Evolutionary conservation across 768 basidiomycete genomes (phyloP), one percentile per base, ranked within the genome.

Genomic region (Hericium rajendrae): DNA sequence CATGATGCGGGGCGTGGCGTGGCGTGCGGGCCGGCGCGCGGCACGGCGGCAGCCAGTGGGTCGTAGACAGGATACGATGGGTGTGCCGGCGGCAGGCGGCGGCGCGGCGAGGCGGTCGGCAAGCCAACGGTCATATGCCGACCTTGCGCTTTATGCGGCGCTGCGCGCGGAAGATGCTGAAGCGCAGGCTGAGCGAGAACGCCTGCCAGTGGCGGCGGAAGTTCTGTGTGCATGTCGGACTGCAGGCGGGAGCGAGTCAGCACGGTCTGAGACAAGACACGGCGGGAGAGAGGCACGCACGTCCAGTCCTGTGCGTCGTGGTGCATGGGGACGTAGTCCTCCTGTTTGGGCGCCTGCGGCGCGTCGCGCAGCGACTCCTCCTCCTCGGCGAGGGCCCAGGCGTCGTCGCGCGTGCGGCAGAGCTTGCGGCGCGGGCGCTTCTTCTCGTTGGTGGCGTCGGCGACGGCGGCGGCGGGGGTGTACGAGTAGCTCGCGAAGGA

Each of bases 201-300:
- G 83, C 81, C 62, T 83, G 81, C 84, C 85, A 85, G 57, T 83
- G 79, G 9, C 79, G 72, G 56, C 73, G 72, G 46, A 86, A 68
- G 50, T 69, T 71, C 65, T 83, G 73, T 9, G 72, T 69, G 69
- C 84, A 85, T 38, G 81, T 81, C 12, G 84, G 84, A 3, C 81
- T 83, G 57, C 4, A 2, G 53, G 5, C 28, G 52, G 38, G n/a
- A 40, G 12, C 3, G 5, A 2, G 22, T 59, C 12, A 54, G 51
- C 28, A 16, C 20, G 20, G 32, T n/a, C 26, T 56, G 46, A 16
- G 40, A 43, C 26, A 16, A 13, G 38, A 22, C 22, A 22, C 22
- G 22, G 22, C 22, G 22, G 22, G 46, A n/a, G 51, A 56, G 26
- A 12, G 26, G 15, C 9, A 63, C 62, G 58, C 53, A 63, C 62